Evolutionary conservation across 768 basidiomycete species (phyloP), one percentile per base, ranked within the genome.

Genomic region (Hypholoma fasciculare): DNA sequence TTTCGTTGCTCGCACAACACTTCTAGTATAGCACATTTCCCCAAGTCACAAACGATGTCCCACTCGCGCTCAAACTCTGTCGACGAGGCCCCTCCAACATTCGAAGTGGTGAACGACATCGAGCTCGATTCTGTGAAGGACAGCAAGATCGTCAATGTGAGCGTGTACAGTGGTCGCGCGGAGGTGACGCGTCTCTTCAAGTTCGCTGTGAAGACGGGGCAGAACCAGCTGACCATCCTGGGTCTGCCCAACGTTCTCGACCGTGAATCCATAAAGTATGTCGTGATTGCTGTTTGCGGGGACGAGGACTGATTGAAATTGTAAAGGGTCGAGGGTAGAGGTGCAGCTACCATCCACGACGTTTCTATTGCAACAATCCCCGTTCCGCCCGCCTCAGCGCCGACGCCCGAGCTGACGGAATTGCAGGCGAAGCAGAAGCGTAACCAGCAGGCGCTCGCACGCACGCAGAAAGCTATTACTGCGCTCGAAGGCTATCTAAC

Each of bases 331-430:
- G 77, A 81, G 67, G 79, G 79, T 9, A 63, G 71, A 17, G 77
- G 79, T n/a, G 61, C 67, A 40, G 79, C 77, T 5, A 79, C 75
- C 0, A 81, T 82, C 43, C 78, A 81, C 48, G 79, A 80, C 57
- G 78, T 81, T 1, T 71, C 73, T 14, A 58, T 78, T 36, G 73
- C 74, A 2, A 52, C 40, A 1, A 54, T 62, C 14, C 56, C 67
- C 11, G 59, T 49, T 14, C 60, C 68, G 2, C 48, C 65, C 4
- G 14, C 43, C 8, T 62, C 63, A 1, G 67, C 57, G 7, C 65
- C 72, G 1, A 75, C 76, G 0, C 63, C 69, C 0, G 60, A 55
- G 3, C 65, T 77, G 11, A 40, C 56, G 1, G 69, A 51, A 0
- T 69, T 80, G 1, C 16, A 63, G 19, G 17, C 49, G 0, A 69